Evolutionary conservation across 495 filamentous ascomycete species (phyloP), one percentile per base, ranked within the genome.

Genomic region (Podospora bellae-mahoneyi): DNA sequence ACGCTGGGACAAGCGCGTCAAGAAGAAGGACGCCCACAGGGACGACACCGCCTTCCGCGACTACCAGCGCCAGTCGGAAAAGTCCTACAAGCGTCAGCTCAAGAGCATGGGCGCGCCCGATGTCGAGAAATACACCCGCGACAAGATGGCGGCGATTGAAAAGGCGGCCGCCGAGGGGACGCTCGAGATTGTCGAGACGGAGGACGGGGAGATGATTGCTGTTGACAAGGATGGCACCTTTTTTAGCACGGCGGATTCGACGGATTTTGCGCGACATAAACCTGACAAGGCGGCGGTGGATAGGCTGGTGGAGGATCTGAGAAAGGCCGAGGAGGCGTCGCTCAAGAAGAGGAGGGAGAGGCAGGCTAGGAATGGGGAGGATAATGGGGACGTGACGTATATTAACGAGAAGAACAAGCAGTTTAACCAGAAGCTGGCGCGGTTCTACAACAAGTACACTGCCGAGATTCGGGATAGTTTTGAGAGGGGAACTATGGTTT

Each of bases 371-470:
- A 91, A 92, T 26, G 88, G 85, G 61, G 87, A 89, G 60, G 92
- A 93, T 44, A 87, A 86, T 34, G 89, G 87, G 28, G 95, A 99
- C 77, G 92, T 98, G 68, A 98, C 96, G 10, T 98, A 96, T 80
- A 99, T 99, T 85, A 99, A 99, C 79, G 93, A 97, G 79, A 97
- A 98, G 90, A 96, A 96, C 84, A 96, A 96, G 84, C 92, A 97
- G 83, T 98, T 99, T 83, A 99, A 99, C 86, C 90, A 95, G 82
- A 98, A 98, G 81, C 79, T 99, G 79, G 83, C 88, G 62, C 85
- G 96, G 72, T 98, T 97, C 78, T 99, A 99, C 79, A 94, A 98
- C 82, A 97, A 97, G 87, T 99, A 99, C 79, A 99, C 95, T 48
- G 89, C 90, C 54, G 96, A 98, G 77, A 99, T 99, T 76, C 84